Evolutionary conservation across 768 basidiomycete genomes (phyloP).

Genomic region (Mycena vitilis): DNA sequence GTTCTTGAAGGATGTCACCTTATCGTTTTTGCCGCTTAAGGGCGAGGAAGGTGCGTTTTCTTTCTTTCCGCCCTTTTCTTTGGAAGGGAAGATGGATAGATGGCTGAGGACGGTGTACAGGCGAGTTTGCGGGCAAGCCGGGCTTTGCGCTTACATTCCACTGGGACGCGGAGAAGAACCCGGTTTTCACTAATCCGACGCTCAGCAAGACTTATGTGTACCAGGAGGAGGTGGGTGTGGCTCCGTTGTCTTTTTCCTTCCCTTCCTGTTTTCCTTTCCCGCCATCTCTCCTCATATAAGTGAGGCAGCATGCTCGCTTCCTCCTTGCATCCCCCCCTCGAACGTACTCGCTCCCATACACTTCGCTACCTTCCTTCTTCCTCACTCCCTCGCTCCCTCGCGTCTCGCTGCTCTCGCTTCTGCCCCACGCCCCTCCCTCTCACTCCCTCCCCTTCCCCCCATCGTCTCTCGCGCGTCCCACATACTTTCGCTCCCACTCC

Average conservation of each 20-base stretch:
- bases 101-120: constrained; percentile 24
- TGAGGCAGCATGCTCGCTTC: not conserved
- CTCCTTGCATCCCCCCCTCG: not conserved
- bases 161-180: constrained; percentile 75
- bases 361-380: no score
- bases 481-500: no score
- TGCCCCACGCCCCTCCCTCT: no score
- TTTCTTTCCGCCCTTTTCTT: not conserved
- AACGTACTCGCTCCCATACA: no score
- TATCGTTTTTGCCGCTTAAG: constrained; percentile 70
- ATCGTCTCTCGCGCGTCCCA: no score
- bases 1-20: constrained; percentile 80
- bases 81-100: no score
- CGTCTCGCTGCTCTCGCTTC: no score
- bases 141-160: constrained; percentile 92
- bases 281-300: no score
- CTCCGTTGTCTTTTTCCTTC: not conserved
- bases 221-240: constrained; percentile 69
- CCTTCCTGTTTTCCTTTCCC: not conserved
- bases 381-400: no score
- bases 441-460: no score
- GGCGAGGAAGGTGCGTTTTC: constrained; percentile 31
- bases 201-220: constrained; percentile 97
- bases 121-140: constrained; percentile 72
- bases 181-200: constrained; percentile 86